Evolutionary conservation across 805 yeast species (phyloP), one percentile per base, ranked within the genome.

Genomic region (Candida sanyiensis): DNA sequence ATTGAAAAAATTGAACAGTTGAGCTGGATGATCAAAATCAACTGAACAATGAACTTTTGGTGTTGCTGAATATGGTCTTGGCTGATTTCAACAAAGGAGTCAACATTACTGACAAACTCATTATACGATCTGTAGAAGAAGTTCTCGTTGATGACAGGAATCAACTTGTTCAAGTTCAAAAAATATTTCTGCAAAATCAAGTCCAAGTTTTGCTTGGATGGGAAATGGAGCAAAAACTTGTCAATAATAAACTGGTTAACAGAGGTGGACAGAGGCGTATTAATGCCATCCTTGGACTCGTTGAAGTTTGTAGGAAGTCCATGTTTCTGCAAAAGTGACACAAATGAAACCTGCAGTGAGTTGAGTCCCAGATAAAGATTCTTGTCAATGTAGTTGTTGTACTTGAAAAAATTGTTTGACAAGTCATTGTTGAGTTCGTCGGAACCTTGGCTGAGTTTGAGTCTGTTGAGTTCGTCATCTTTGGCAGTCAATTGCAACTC

Each of bases 381-480:
- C n/a, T 48, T 47, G 10, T 48, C 47, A 12, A 52, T 30, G 33
- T 38, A 45, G 35, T 56, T 54, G n/a, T 45, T 45, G 33, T 41
- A 55, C 20, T 48, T 47, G 44, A 52, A 55, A 42, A 55, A 55
- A 29, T 49, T 49, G 10, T 42, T 42, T 0, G 49, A 44, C 11
- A 44, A 34, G 23, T 40, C 47, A 31, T 38, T 25, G 27, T 29
- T 37, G 6, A 13, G 25, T 2, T 36, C 33, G 7, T 37, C 40
- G 6, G 19, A 5, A 16, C 35, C 36, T 10, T 17, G 19, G 22
- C 18, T 39, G 4, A 61, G 42, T 33, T 63, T 54, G 30, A 74
- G 54, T 36, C 56, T 55, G 28, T 66, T 61, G 40, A 73, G 64
- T 43, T 74, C 80, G 32, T 73, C 72, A 7, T 39, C 43, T 15